Conservation (phyloP, 768 basidiomycete genomes). For the Psilocybe sp. region DNA sequence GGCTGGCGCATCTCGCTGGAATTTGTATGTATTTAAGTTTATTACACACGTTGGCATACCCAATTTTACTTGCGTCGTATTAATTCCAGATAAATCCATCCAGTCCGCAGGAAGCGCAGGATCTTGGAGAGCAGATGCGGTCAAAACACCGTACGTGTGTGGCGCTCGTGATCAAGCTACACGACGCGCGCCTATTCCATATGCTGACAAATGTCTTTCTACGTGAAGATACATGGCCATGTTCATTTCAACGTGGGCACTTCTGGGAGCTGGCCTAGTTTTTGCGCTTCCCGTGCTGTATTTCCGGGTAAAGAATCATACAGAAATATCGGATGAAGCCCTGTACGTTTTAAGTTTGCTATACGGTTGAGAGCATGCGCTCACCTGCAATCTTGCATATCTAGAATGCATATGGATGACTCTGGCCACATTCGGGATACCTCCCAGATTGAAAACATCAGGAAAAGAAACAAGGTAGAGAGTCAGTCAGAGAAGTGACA, state of each 20-base stretch:
- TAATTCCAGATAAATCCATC: conserved; percentile 44
- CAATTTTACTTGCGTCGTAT: background rate
- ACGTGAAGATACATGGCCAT: conserved; percentile 58
- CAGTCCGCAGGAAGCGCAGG: conserved; percentile 80
- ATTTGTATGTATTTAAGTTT: conserved; percentile 61
- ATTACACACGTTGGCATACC: background rate
- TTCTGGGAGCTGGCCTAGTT: conserved; percentile 60
- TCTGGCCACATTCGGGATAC: no score
- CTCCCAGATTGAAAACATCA: no score
- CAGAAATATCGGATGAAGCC: conserved; percentile 48
- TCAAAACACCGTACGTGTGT: conserved; percentile 52
- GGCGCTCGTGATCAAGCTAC: background rate
- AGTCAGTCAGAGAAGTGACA: no score
- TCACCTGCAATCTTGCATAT: no score
- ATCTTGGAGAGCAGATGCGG: conserved; percentile 68
- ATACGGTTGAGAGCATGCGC: no score
- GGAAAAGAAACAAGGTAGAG: no score
- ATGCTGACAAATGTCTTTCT: background rate
- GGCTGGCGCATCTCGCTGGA: conserved; percentile 76
- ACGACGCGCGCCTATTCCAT: no score
- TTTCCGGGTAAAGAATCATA: conserved; percentile 61
- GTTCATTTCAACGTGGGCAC: conserved; percentile 72
- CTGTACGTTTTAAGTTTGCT: conserved; percentile 36
- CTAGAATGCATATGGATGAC: no score
- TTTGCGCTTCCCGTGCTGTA: conserved; percentile 74